Conservation (phyloP, 148 eudicot genomes). For the Bassia scoparia region DNA sequence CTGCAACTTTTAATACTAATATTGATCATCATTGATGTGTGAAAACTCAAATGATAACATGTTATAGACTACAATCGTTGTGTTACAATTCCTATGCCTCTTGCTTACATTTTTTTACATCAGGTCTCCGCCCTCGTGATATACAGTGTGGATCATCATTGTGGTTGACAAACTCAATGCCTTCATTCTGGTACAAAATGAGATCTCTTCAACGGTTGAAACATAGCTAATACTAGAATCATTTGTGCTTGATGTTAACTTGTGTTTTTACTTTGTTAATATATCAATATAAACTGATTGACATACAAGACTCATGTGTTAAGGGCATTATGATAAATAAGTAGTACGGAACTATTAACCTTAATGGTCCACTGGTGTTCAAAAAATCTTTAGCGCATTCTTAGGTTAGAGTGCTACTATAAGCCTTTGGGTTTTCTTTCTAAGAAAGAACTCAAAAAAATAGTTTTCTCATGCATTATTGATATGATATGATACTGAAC, state of each 20-base stretch:
- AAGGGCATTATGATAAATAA: neutral
- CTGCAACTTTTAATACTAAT: too few relatives aligned
- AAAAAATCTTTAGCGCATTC: too few relatives aligned
- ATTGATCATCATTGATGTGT: too few relatives aligned
- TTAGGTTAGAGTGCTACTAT: neutral
- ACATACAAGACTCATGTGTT: neutral
- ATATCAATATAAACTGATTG: neutral
- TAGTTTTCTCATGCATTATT: neutral
- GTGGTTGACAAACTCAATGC: conserved; percentile 97
- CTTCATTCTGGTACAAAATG: conserved; percentile 74
- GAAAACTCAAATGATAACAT: neutral
- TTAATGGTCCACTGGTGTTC: too few relatives aligned
- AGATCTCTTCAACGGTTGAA: neutral
- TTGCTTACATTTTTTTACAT: neutral
- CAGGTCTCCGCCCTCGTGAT: conserved; percentile 98
- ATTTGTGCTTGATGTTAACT: neutral
- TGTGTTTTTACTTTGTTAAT: neutral
- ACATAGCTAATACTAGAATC: neutral
- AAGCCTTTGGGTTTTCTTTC: too few relatives aligned
- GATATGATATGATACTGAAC: too few relatives aligned
- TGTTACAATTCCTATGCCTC: neutral
- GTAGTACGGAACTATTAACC: too few relatives aligned
- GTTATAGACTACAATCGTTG: neutral
- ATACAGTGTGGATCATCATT: conserved; percentile 90
- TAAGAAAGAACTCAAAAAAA: too few relatives aligned